Evolutionary conservation across 495 filamentous ascomycete genomes (phyloP).

Genomic region (Penicillium herquei): DNA sequence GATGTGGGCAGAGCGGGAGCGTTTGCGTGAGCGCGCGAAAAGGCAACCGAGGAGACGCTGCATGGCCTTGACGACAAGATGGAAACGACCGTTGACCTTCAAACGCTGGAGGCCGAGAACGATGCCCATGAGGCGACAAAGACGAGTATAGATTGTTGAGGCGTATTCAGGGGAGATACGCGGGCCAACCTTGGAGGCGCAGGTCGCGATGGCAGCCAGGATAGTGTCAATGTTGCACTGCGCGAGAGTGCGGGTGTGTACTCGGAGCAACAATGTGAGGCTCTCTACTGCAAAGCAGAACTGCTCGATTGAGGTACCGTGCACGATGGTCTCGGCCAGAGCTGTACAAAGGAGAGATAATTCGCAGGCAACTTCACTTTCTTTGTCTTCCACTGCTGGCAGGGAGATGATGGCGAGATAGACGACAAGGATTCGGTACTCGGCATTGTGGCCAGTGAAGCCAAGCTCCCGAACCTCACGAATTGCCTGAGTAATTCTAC

Average conservation of each 20-base stretch:
- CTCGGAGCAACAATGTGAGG: slow-evolving; percentile 57
- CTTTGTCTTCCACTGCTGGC: slow-evolving; percentile 39
- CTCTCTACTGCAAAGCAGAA: slow-evolving; percentile 58
- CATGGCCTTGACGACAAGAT: slow-evolving; percentile 63
- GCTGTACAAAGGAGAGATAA: slow-evolving; percentile 37
- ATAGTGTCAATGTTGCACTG: slow-evolving; percentile 71
- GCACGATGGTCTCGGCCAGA: slow-evolving; percentile 28
- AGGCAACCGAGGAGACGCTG: slow-evolving; percentile 63
- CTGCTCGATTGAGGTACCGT: slow-evolving; percentile 44
- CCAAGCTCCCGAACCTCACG: slow-evolving; percentile 34
- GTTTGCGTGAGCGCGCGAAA: slow-evolving; percentile 53
- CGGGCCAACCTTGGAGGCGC: slow-evolving; percentile 46
- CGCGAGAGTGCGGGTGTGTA: slow-evolving; percentile 50
- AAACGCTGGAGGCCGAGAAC: slow-evolving; percentile 61
- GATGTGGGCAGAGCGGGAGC: slow-evolving; percentile 38
- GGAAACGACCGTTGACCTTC: slow-evolving; percentile 66
- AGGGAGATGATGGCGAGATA: slow-evolving; percentile 37
- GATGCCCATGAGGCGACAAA: slow-evolving; percentile 58
- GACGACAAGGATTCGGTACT: slow-evolving; percentile 35
- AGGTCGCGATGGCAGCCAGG: slow-evolving; percentile 54
- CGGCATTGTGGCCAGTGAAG: slow-evolving; percentile 29
- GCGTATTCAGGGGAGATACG: slow-evolving; percentile 38
- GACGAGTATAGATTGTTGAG: slow-evolving; percentile 56
- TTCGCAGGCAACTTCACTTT: slow-evolving; percentile 32
- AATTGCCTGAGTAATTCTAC: slow-evolving; percentile 29